These are phyloP conservation scores for Tetramitus jugosus DNA, from an alignment of 208 protist species.

Conservation along the genomic window DNA sequence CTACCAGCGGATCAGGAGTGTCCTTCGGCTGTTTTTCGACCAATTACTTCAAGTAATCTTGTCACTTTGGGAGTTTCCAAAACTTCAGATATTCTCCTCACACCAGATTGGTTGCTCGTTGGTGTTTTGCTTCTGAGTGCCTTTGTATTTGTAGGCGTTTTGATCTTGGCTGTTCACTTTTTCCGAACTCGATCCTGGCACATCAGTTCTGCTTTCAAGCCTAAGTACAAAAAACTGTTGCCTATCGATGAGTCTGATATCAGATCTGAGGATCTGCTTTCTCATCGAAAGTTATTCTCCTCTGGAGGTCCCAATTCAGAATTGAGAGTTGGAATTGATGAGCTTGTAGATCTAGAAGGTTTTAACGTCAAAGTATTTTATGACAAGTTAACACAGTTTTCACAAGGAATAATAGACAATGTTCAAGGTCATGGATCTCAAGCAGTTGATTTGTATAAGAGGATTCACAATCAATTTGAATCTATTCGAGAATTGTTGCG, in stretches of 20 bases:
- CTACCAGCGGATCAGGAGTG: conserved; percentile 32
- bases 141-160: not conserved
- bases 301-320: not conserved
- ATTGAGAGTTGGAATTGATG: conserved; percentile 21
- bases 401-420: conserved; percentile 31
- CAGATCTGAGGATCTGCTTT: not conserved
- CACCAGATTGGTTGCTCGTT: conserved; percentile 44
- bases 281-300: not conserved
- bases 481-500: too few species aligned
- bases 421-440: too few species aligned
- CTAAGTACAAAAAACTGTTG: not conserved
- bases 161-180: not conserved
- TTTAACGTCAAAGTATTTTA: conserved; percentile 48
- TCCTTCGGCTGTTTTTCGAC: conserved; percentile 27
- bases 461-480: too few species aligned
- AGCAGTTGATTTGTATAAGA: too few species aligned
- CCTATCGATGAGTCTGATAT: conserved; percentile 19
- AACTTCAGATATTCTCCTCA: conserved; percentile 29
- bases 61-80: conserved; percentile 31
- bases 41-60: conserved; percentile 31
- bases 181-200: not conserved
- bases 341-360: conserved; percentile 47
- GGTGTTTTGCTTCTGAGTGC: conserved; percentile 8
- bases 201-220: not conserved
- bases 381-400: conserved; percentile 44